These are phyloP conservation scores for Immersiella caudata DNA, from an alignment of 495 filamentous ascomycete genomes.

Conservation along the genomic window DNA sequence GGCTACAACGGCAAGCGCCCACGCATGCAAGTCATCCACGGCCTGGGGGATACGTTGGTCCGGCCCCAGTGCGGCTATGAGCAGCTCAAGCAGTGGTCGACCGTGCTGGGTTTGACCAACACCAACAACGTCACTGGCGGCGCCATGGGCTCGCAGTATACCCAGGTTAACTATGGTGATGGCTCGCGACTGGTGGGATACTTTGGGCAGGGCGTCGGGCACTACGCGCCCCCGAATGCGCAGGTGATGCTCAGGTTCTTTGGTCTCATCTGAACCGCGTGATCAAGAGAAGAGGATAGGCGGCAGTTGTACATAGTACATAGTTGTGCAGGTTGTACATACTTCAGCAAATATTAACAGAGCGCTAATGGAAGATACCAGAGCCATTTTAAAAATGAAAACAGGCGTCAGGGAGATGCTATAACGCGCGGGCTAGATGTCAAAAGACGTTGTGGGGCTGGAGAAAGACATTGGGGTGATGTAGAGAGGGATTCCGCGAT, in stretches of 20 bases:
- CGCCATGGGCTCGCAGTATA: slow-evolving; percentile 33
- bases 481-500: no score
- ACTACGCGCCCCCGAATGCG: slow-evolving; percentile 43
- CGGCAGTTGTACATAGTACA: neutral
- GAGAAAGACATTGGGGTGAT: no score
- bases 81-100: slow-evolving; percentile 52
- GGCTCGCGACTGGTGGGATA: slow-evolving; percentile 42
- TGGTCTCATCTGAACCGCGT: slow-evolving; percentile 23
- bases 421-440: no score
- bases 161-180: slow-evolving; percentile 45
- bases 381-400: no score
- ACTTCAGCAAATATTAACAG: slow-evolving; percentile 7
- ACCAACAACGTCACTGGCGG: slow-evolving; percentile 31
- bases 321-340: slow-evolving; percentile 6
- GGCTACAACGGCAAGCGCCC: slow-evolving; percentile 56
- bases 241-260: slow-evolving; percentile 36
- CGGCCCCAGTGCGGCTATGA: slow-evolving; percentile 53
- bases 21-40: slow-evolving; percentile 60
- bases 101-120: slow-evolving; percentile 29
- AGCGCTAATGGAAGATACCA: no score
- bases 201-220: slow-evolving; percentile 47
- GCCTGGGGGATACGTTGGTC: slow-evolving; percentile 53
- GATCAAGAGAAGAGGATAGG: neutral
- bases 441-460: no score
- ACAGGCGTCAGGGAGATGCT: no score